Conservation (phyloP, 2,329 filamentous ascomycete genomes). For the Fusarium setosum region DNA sequence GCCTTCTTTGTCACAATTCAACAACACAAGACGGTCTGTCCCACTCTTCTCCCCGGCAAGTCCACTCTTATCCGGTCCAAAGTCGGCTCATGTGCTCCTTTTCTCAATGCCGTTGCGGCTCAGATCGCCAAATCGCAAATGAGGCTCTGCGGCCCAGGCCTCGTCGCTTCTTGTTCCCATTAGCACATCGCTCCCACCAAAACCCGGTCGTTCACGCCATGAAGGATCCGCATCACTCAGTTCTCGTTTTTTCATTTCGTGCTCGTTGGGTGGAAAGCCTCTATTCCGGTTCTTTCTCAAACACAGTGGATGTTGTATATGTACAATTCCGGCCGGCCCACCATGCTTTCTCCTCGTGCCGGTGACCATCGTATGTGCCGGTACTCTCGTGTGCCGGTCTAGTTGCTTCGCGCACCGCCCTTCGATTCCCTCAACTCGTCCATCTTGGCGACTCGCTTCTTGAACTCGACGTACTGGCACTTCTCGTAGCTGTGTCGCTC, state of each 20-base stretch:
- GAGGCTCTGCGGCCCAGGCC: conserved; percentile 34
- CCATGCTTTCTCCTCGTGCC: conserved; percentile 21
- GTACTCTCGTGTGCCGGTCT: conserved; percentile 36
- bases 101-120: conserved; percentile 33
- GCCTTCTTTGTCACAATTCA: conserved; percentile 23
- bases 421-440: conserved; percentile 91
- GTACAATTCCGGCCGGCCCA: conserved; percentile 44
- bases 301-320: conserved; percentile 43
- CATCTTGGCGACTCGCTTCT: conserved; percentile 99
- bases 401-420: conserved; percentile 88
- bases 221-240: conserved; percentile 25
- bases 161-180: conserved; percentile 33
- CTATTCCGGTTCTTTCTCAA: conserved; percentile 43
- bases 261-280: conserved; percentile 35
- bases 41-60: conserved; percentile 19
- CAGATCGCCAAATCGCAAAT: conserved; percentile 11
- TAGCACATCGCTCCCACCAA: conserved; percentile 40
- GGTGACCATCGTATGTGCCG: not conserved
- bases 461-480: conserved; percentile 99
- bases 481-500: conserved; percentile 99
- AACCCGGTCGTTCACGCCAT: conserved; percentile 34
- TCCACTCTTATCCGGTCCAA: conserved; percentile 37
- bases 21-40: conserved; percentile 14
- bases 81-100: conserved; percentile 24
- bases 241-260: conserved; percentile 4